Base-by-base conservation (phyloP, 768 basidiomycete genomes). In the Boletus vermiculosoides region DNA sequence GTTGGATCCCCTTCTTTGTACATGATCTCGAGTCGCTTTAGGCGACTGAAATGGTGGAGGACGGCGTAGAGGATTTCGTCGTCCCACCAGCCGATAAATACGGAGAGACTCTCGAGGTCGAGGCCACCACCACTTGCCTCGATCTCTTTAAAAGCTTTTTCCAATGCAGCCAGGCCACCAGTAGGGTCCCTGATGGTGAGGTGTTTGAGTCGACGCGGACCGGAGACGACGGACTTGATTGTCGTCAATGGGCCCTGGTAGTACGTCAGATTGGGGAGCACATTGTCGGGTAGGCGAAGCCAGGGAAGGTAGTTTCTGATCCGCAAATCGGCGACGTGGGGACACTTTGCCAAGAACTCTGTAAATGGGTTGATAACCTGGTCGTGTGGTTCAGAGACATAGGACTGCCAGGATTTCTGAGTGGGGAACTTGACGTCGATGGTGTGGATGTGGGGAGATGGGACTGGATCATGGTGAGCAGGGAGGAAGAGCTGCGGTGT, bases 51-150 rank as follows among this genome's bases (percentile, higher is more conserved):
- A 39, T 77, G 70, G 45, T 69, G 64, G n/a, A 70, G 68, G 23
- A 78, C 60, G 6, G 77, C 78, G 39, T 77, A 72, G 20, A 81
- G 60, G 9, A 80, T 71, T 58, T 81, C 79, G 41, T 76, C 70
- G 55, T 80, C 79, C 80, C 80, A 81, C 51, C 66, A 66, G 37
- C 73, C 67, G n/a, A 73, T 57, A 44, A 77, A 74, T 11, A 75
- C 63, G 30, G 76, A 65, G 15, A 73, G 61, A 0, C 58, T 56
- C n/a, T 73, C 73, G 16, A 77, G 63, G 2, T 56, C 52, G 1
- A 55, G 36, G n/a, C 71, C 60, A 11, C 40, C 36, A 0, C 60
- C 64, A 7, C 36, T 33, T 1, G 52, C 45, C 22, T 72, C 71
- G 22, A 70, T 57, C 11, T 71, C 68, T 18, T 55, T 66, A 6